These are phyloP conservation scores for Apodospora peruviana DNA, from an alignment of 495 filamentous ascomycete genomes.

Conservation along the genomic window DNA sequence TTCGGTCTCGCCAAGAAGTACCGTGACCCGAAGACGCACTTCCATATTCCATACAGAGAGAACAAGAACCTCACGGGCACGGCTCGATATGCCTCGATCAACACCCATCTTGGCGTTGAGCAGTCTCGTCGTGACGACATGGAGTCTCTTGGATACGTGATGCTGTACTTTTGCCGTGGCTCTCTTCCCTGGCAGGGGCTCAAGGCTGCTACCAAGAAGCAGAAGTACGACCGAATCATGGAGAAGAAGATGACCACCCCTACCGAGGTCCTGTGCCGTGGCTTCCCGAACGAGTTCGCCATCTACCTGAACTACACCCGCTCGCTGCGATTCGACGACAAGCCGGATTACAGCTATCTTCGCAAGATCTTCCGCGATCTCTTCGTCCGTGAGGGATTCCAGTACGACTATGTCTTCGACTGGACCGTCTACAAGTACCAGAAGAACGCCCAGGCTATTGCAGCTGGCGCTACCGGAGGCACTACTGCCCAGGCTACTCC, in stretches of 20 bases:
- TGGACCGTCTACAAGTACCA: constrained; percentile 99
- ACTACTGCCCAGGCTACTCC: constrained; percentile 40
- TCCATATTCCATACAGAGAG: constrained; percentile 99
- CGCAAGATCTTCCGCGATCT: constrained; percentile 99
- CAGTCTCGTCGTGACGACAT: constrained; percentile 99
- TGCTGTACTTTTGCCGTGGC: constrained; percentile 99
- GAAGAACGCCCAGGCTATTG: constrained; percentile 77
- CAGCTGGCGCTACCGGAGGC: constrained; percentile 47
- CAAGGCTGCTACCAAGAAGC: constrained; percentile 99
- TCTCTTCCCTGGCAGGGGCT: constrained; percentile 99
- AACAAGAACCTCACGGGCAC: constrained; percentile 99
- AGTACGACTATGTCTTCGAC: constrained; percentile 99
- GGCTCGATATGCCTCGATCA: constrained; percentile 98
- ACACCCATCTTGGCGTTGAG: constrained; percentile 97
- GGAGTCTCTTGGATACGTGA: constrained; percentile 98
- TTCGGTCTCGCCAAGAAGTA: constrained; percentile 99
- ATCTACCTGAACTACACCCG: constrained; percentile 99
- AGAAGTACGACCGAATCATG: constrained; percentile 99
- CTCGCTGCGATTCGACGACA: constrained; percentile 98
- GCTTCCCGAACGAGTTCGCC: constrained; percentile 99
- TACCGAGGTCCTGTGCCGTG: constrained; percentile 97
- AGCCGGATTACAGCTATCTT: constrained; percentile 99
- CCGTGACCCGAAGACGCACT: constrained; percentile 99
- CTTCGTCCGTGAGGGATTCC: constrained; percentile 98
- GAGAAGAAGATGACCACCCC: constrained; percentile 99